Percentiles rank a stretch among this genome's conserved stretches.
These are phyloP conservation scores for Saccharomyces mikatae DNA, from an alignment of 805 yeast genomes.

Conservation along the genomic window DNA sequence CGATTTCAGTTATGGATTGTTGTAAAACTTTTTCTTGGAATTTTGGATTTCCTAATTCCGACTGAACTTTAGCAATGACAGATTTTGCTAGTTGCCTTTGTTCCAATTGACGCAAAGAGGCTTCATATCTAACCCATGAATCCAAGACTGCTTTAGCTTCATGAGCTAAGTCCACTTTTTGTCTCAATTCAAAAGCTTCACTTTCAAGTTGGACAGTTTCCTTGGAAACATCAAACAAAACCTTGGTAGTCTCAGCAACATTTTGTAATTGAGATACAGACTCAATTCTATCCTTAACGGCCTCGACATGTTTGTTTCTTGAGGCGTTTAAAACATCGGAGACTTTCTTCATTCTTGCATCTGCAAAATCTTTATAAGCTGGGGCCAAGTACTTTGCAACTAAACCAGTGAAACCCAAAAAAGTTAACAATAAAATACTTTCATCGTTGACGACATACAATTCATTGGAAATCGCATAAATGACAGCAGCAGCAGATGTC, in stretches of 20 bases:
- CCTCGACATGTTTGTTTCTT: slow-evolving; percentile 81
- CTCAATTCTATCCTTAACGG: slow-evolving; percentile 87
- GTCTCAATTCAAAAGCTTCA: slow-evolving; percentile 86
- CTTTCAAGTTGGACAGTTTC: slow-evolving; percentile 96
- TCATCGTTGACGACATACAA: slow-evolving; percentile 91
- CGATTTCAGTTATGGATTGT: slow-evolving; percentile 89
- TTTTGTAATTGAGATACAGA: slow-evolving; percentile 84
- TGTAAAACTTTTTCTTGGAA: slow-evolving; percentile 88
- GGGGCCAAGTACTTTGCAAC: slow-evolving; percentile 88
- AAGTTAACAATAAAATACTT: slow-evolving; percentile 74
- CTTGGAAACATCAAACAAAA: slow-evolving; percentile 86
- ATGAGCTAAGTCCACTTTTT: slow-evolving; percentile 72
- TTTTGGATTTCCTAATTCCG: slow-evolving; percentile 75
- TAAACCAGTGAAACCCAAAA: slow-evolving; percentile 66
- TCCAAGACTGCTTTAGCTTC: slow-evolving; percentile 95
- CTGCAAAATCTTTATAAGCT: slow-evolving; percentile 89
- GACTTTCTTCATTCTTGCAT: slow-evolving; percentile 73
- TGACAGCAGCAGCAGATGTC: slow-evolving; percentile 87
- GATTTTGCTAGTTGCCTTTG: slow-evolving; percentile 84
- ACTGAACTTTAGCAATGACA: slow-evolving; percentile 81
- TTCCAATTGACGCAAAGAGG: slow-evolving; percentile 90
- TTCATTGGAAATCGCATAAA: slow-evolving; percentile 91
- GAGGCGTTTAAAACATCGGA: slow-evolving; percentile 76
- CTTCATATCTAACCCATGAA: slow-evolving; percentile 98
- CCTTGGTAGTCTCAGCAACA: slow-evolving; percentile 85